These are phyloP conservation scores for Aegilops speltoides DNA, from an alignment of 176 grass and related monocot genomes.

Conservation along the genomic window DNA sequence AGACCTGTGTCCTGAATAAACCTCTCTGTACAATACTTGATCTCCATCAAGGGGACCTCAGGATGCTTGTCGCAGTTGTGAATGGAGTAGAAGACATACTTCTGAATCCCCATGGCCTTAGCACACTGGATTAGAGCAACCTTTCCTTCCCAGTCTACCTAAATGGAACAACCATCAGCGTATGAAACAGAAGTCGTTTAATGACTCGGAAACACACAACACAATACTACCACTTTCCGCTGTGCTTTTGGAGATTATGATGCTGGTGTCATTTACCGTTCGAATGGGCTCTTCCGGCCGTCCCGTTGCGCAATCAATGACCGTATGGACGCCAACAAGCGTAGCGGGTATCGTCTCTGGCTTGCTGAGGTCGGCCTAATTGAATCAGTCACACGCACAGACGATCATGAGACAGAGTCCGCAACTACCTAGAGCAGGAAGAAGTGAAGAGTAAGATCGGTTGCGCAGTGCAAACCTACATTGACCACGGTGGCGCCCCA, in stretches of 20 bases:
- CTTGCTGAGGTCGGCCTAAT: constrained; percentile 91
- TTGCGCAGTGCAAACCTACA: constrained; percentile 44
- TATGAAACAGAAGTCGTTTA: not conserved
- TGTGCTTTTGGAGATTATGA: not conserved
- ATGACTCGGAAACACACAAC: not conserved
- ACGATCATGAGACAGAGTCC: not conserved
- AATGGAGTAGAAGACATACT: constrained; percentile 96
- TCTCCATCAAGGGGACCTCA: constrained; percentile 98
- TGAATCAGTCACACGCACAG: constrained; percentile 28
- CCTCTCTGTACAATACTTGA: constrained; percentile 96
- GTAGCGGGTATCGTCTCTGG: constrained; percentile 94
- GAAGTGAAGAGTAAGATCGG: not conserved
- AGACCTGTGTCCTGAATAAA: constrained; percentile 89
- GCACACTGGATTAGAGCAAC: constrained; percentile 98
- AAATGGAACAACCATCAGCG: constrained; percentile 57
- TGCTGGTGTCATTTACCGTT: constrained; percentile 45
- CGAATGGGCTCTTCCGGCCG: constrained; percentile 93
- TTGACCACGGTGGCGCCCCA: constrained; percentile 96
- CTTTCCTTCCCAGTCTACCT: constrained; percentile 99
- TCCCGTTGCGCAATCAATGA: constrained; percentile 94
- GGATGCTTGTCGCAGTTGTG: constrained; percentile 99
- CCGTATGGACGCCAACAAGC: constrained; percentile 84
- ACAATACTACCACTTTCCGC: not conserved
- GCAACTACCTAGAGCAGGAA: not conserved
- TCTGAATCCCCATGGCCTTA: constrained; percentile 99